Evolutionary conservation across 805 yeast genomes (phyloP).

Genomic region (Candida sonorensis): DNA sequence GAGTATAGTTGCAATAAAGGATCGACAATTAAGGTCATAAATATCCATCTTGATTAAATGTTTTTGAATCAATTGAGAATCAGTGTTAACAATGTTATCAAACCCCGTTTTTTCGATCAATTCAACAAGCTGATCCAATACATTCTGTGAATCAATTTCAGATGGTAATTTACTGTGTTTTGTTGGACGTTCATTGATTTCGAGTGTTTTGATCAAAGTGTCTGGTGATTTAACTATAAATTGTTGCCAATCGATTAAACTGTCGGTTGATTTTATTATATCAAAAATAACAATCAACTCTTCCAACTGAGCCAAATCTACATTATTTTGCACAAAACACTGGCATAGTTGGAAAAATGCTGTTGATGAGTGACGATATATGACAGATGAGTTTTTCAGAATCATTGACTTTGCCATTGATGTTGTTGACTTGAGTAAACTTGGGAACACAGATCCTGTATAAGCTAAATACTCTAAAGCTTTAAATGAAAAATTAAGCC

Average conservation of each 20-base stretch:
- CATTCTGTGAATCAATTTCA: no score
- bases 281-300: not conserved
- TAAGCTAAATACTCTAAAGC: constrained; percentile 4
- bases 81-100: no score
- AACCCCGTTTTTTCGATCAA: no score
- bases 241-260: constrained; percentile 3
- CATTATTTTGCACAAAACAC: constrained; percentile 1
- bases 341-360: constrained; percentile 6
- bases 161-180: no score
- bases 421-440: constrained; percentile 6
- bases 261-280: not conserved
- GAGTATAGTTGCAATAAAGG: no score
- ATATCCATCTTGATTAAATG: no score
- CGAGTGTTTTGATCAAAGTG: not conserved
- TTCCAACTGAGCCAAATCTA: constrained; percentile 2
- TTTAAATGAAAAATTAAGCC: constrained; percentile 5
- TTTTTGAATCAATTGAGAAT: no score
- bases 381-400: constrained; percentile 2
- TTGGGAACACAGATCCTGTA: constrained; percentile 1
- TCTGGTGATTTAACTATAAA: not conserved
- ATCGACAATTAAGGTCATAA: no score
- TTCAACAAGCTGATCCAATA: no score
- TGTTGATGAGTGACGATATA: constrained; percentile 8
- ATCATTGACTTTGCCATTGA: constrained; percentile 4
- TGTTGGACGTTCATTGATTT: not conserved